These are phyloP conservation scores for Chlorella variabilis DNA, from an alignment of 163 green algal genomes.

Conservation along the genomic window DNA sequence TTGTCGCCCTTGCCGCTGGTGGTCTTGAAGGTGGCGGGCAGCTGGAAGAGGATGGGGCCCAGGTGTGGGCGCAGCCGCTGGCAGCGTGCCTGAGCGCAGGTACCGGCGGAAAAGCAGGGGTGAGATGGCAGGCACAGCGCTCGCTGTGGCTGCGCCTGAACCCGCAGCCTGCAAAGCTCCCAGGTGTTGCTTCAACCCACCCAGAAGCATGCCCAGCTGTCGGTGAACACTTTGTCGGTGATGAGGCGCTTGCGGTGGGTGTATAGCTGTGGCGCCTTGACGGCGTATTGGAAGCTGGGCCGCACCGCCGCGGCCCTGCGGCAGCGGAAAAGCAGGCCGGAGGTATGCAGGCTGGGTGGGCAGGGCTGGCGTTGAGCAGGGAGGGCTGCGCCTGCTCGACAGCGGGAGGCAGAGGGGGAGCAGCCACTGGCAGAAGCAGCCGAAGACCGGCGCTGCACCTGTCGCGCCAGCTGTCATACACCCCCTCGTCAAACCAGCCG, in stretches of 20 bases:
- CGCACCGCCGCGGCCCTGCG: constrained; percentile 17
- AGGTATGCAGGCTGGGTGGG: not conserved
- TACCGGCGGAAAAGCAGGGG: too few species aligned
- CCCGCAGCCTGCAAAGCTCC: not conserved
- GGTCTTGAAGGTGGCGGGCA: constrained; percentile 26
- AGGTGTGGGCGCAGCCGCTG: constrained; percentile 37
- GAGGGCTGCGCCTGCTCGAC: too few species aligned
- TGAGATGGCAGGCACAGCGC: too few species aligned
- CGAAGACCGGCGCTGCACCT: not conserved
- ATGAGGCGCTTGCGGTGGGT: constrained; percentile 39
- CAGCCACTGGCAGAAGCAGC: too few species aligned
- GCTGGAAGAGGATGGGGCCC: constrained; percentile 43
- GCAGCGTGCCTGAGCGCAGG: constrained; percentile 12
- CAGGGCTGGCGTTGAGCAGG: too few species aligned
- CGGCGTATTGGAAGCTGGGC: constrained; percentile 23
- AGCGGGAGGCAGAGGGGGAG: too few species aligned
- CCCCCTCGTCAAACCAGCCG: not conserved
- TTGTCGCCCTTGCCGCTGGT: constrained; percentile 2
- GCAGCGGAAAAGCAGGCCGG: not conserved
- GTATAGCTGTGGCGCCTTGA: constrained; percentile 35
- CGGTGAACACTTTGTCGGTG: constrained; percentile 23
- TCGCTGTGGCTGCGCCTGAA: not conserved
- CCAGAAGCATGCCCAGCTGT: constrained; percentile 33
- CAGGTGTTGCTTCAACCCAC: not conserved
- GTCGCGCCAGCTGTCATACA: constrained; percentile 25